These are phyloP conservation scores for Pseudocercospora eumusae DNA, from an alignment of 2,329 filamentous ascomycete genomes.

Conservation along the genomic window DNA sequence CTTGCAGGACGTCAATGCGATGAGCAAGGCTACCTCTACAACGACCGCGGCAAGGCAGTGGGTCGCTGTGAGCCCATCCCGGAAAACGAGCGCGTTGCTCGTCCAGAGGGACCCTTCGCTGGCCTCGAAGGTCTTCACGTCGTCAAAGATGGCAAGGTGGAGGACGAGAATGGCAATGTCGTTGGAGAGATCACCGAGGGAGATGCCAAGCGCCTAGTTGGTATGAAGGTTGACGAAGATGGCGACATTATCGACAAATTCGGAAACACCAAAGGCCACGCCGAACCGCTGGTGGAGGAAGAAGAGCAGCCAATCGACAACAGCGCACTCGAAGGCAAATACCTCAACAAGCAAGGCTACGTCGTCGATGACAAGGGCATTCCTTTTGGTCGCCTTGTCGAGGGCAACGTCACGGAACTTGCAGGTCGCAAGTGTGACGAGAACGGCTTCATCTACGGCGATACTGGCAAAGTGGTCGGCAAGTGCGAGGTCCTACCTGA, in stretches of 20 bases:
- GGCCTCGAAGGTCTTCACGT: constrained; percentile 66
- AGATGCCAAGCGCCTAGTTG: constrained; percentile 70
- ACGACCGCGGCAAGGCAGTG: constrained; percentile 58
- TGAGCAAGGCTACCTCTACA: constrained; percentile 58
- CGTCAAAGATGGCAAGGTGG: constrained; percentile 67
- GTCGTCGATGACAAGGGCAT: constrained; percentile 57
- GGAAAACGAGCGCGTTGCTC: constrained; percentile 57
- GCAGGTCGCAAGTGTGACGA: constrained; percentile 58
- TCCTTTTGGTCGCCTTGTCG: constrained; percentile 58
- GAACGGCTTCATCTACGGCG: constrained; percentile 59
- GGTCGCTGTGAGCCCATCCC: constrained; percentile 61
- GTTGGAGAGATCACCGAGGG: constrained; percentile 72
- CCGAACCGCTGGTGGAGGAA: constrained; percentile 55
- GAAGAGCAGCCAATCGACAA: constrained; percentile 47
- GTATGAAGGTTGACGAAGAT: constrained; percentile 75
- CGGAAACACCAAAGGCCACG: constrained; percentile 62
- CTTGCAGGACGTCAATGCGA: constrained; percentile 60
- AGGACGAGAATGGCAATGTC: constrained; percentile 76
- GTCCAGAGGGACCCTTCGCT: constrained; percentile 68
- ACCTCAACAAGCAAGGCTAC: constrained; percentile 60
- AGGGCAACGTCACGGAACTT: constrained; percentile 59
- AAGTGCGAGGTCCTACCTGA: constrained; percentile 60
- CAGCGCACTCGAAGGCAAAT: constrained; percentile 55
- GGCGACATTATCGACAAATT: constrained; percentile 78
- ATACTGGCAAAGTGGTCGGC: constrained; percentile 58